Evolutionary conservation across 352 stramenopile species (phyloP), one percentile per base, ranked within the genome.

Genomic region (Paralagenidium karlingii): DNA sequence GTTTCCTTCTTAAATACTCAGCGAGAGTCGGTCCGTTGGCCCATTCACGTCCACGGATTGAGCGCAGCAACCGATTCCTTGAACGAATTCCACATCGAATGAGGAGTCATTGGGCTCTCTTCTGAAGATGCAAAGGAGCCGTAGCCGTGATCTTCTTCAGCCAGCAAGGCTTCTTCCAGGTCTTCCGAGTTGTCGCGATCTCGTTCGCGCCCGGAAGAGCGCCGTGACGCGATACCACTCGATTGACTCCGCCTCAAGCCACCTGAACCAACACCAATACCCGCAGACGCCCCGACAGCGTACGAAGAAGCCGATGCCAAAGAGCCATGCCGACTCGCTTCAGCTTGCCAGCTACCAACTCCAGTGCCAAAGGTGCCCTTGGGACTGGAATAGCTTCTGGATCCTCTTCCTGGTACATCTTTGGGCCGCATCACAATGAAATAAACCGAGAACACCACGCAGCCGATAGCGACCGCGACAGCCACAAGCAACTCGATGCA

Each of bases 401-500:
- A 36, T 7, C 16, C 3, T 16, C 22, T 36, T 8, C 16, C 61
- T 13, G 65, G 70, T n/a, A n/a, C n/a, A n/a, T n/a, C n/a, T n/a
- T n/a, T n/a, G 12, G 78, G 78, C 6, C 78, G 78, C 54, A 88
- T 91, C 4, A 62, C 77, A 22, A 91, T 75, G 52, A 91, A 91
- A 47, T 91, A 91, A 8, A 91, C 74, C 1, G 78, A 91, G 45
- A 91, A 85, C 22, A 89, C 56, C 25, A 91, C 75, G 39, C 78
- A 91, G 9, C 71, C 64, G 33, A 91, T 58, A 12, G 78, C 78
- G 9, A 91, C 78, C 25, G 51, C 69, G 31, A 91, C 84, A 13
- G 78, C 78, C 25, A 91, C 78, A 12, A 89, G 61, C 16, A 91
- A 53, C 36, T 91, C 78, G 28, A 91, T 60, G 43, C 68, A 85